A percentile compares a stretch with the other conserved stretches of the same genome.
These are phyloP conservation scores for Lasiosphaeriaceae sp. DNA, from an alignment of 495 filamentous ascomycete species.

Conservation along the genomic window DNA sequence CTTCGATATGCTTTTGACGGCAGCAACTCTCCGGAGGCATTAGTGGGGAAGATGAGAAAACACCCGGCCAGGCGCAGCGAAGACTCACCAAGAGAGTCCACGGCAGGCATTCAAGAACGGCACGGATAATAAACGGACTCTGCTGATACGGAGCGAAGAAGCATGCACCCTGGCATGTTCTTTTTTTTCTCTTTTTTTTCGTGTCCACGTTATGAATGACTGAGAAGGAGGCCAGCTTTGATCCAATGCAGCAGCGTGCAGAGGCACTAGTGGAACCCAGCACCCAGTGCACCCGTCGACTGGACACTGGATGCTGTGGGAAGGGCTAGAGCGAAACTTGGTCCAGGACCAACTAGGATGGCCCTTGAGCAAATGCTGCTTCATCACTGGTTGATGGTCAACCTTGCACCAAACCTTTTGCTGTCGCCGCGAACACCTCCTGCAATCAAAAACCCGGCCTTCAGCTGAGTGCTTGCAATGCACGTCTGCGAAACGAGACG, in stretches of 20 bases:
- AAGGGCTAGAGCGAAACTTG: constrained; percentile 23
- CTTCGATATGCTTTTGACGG: not conserved
- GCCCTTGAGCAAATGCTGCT: constrained; percentile 8
- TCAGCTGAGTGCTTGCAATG: constrained; percentile 18
- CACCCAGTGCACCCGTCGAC: constrained; percentile 9
- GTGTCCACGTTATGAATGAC: not conserved
- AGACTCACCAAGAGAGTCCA: not conserved
- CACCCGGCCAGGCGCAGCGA: too few relatives aligned
- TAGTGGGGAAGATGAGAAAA: constrained; percentile 9
- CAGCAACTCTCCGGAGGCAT: constrained; percentile 1
- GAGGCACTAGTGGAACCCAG: constrained; percentile 20
- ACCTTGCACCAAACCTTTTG: constrained; percentile 13
- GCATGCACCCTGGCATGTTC: not conserved
- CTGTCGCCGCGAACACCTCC: constrained; percentile 11
- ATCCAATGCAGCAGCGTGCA: constrained; percentile 26
- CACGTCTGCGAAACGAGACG: constrained; percentile 14
- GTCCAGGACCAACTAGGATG: constrained; percentile 6
- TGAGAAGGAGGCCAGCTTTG: constrained; percentile 4
- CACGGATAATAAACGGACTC: too few relatives aligned
- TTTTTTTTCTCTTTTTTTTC: not conserved
- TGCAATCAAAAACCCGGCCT: constrained; percentile 18
- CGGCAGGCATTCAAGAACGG: not conserved
- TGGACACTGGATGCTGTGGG: constrained; percentile 15
- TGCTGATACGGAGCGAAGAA: not conserved
- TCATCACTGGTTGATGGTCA: constrained; percentile 5